Conservation (phyloP, 1,284 basidiomycete genomes). For the Irpex sp. region DNA sequence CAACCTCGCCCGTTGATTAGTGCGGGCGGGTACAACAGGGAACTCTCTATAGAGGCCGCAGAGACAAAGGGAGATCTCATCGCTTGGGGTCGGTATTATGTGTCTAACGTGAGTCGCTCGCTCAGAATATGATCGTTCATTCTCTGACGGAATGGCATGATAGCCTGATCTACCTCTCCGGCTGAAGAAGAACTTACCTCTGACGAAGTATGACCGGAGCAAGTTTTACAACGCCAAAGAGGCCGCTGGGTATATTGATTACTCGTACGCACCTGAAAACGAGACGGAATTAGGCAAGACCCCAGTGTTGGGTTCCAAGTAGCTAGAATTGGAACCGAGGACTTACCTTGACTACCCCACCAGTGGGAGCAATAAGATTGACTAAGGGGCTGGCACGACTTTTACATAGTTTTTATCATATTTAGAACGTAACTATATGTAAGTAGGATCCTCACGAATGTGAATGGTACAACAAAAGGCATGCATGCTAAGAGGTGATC, state of each 20-base stretch:
- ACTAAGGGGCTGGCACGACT: too few species aligned
- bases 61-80: conserved; percentile 31
- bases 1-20: conserved; percentile 22
- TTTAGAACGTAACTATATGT: too few species aligned
- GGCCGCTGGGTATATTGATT: not conserved
- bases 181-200: not conserved
- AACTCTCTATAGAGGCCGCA: conserved; percentile 18
- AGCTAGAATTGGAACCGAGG: too few species aligned
- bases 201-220: not conserved
- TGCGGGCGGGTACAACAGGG: conserved; percentile 29
- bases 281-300: not conserved
- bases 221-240: not conserved
- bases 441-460: too few species aligned
- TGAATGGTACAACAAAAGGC: too few species aligned
- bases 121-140: not conserved
- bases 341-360: too few species aligned
- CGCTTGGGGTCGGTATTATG: conserved; percentile 42
- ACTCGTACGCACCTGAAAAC: not conserved
- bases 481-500: too few species aligned
- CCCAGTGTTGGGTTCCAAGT: not conserved
- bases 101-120: conserved; percentile 31
- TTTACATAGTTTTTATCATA: too few species aligned
- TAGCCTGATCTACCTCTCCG: not conserved
- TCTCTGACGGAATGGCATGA: not conserved
- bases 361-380: too few species aligned